A percentile compares a stretch with the other conserved stretches of the same genome.
Evolutionary conservation across 2,329 filamentous ascomycete genomes (phyloP).

Genomic region (Pseudogymnoascus sp.): DNA sequence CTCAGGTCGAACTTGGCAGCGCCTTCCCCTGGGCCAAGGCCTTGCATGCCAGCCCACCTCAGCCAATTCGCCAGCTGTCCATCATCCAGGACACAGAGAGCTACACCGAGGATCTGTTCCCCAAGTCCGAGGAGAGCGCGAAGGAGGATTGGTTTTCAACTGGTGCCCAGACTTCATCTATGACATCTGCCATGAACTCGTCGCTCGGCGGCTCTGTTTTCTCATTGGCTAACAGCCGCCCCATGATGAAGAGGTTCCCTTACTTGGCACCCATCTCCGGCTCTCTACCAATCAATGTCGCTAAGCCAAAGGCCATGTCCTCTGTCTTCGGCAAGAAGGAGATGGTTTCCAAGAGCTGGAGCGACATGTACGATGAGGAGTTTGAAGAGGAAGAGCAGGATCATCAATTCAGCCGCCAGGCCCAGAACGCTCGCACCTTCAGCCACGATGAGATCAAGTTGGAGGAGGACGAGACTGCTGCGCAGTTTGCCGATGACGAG

Average conservation of each 20-base stretch:
- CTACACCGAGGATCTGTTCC: slow-evolving; percentile 80
- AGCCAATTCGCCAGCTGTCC: slow-evolving; percentile 73
- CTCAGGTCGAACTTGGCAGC: slow-evolving; percentile 62
- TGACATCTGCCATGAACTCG: slow-evolving; percentile 79
- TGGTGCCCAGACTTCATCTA: slow-evolving; percentile 69
- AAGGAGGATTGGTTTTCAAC: slow-evolving; percentile 73
- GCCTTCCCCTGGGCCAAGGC: slow-evolving; percentile 95
- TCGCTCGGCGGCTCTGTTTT: slow-evolving; percentile 74
- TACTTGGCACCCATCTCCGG: slow-evolving; percentile 51
- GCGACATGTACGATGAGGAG: slow-evolving; percentile 95
- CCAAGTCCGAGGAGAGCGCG: slow-evolving; percentile 59
- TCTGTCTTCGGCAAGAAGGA: slow-evolving; percentile 75
- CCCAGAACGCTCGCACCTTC: slow-evolving; percentile 60
- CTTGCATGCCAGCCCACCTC: slow-evolving; percentile 65
- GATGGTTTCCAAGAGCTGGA: slow-evolving; percentile 95
- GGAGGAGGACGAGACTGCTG: slow-evolving; percentile 38
- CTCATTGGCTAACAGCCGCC: slow-evolving; percentile 48
- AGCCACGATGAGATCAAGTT: slow-evolving; percentile 56
- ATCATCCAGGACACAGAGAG: slow-evolving; percentile 72
- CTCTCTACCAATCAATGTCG: slow-evolving; percentile 72
- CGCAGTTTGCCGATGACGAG: slow-evolving; percentile 25
- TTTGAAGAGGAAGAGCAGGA: slow-evolving; percentile 64
- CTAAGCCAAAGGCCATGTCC: slow-evolving; percentile 61
- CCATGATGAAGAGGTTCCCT: slow-evolving; percentile 36
- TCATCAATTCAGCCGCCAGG: slow-evolving; percentile 48